Base-by-base conservation (phyloP, 371 early-diverging fungal species). In the Saksenaea vasiformis region DNA sequence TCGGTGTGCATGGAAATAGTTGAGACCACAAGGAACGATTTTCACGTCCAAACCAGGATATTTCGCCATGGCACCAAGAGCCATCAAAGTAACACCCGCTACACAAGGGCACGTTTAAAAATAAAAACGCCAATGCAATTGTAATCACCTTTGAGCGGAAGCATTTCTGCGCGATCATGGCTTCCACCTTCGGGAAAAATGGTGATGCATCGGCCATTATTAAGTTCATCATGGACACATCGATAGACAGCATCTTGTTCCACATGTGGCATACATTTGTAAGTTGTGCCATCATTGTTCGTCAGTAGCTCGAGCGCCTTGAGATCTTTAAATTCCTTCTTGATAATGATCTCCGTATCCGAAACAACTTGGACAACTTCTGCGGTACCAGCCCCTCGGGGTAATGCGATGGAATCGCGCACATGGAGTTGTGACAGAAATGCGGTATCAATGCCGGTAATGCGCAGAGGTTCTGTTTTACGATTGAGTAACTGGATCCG, bases 101-200 rank as follows among this genome's bases (percentile, higher is more conserved):
- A 65, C 54, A 38, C 26, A 34, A 17, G 37, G 15, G 56, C n/a
- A 24, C 0, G 22, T 19, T 13, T 31, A 54, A 14, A 26, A 53
- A 24, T 39, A 47, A 56, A 64, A 11, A 19, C 3, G 13, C 36
- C 10, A 0, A 24, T n/a, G 3, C 19, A 5, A 43, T 28, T 31
- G 31, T 4, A 54, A 43, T 22, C 68, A 87, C 87, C 87, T 86
- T 97, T 98, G 55, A 98, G 78, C 31, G 98, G 98, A 58, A 98
- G 74, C 85, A 98, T 87, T 67, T 96, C 93, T 11, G 94, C 86
- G 31, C 97, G 93, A 70, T 98, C 99, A 75, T 98, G 99, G 58
- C 92, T 92, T 7, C 98, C 98, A 27, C 99, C 98, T 70, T 98
- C 99, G 2, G 99, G 99, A 74, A 98, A 98, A 64, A 98, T 98